Evolutionary conservation across 768 basidiomycete genomes (phyloP).

Genomic region (Boletus rufocinnamomeus): DNA sequence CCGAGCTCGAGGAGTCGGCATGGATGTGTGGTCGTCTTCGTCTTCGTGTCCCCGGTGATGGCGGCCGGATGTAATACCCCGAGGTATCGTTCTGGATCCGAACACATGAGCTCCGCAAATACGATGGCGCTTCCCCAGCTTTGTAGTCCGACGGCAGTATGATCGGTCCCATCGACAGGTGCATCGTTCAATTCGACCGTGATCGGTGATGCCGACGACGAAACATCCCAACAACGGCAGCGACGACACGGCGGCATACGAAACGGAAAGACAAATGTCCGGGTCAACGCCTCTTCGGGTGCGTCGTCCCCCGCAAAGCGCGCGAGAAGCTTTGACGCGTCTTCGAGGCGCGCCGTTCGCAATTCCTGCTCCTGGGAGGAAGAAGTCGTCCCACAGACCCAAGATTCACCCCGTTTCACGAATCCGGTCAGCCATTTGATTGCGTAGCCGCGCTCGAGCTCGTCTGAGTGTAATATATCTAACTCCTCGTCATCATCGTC

Average conservation of each 20-base stretch:
- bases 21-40: too few species aligned
- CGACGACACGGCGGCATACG: slow-evolving; percentile 7
- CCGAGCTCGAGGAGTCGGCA: too few species aligned
- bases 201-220: slow-evolving; percentile 24
- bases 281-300: slow-evolving; percentile 45
- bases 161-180: slow-evolving; percentile 60
- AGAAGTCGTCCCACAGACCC: slow-evolving; percentile 35
- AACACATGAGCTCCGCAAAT: slow-evolving; percentile 63
- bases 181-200: slow-evolving; percentile 69
- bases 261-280: slow-evolving; percentile 54
- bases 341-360: slow-evolving; percentile 51
- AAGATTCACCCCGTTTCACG: slow-evolving; percentile 58
- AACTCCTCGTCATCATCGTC: slow-evolving; percentile 28
- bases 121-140: slow-evolving; percentile 83
- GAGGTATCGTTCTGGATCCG: slow-evolving; percentile 43
- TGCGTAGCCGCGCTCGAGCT: slow-evolving; percentile 65
- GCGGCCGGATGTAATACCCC: too few species aligned
- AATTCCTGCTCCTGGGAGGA: slow-evolving; percentile 39
- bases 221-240: neutral
- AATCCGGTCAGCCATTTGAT: slow-evolving; percentile 77
- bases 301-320: slow-evolving; percentile 48
- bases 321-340: slow-evolving; percentile 59
- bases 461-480: slow-evolving; percentile 58
- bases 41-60: too few species aligned
- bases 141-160: slow-evolving; percentile 80